phyloP scores from a whole-genome alignment of 2,329 filamentous ascomycete species.

The Sporothrix schenckii region DNA sequence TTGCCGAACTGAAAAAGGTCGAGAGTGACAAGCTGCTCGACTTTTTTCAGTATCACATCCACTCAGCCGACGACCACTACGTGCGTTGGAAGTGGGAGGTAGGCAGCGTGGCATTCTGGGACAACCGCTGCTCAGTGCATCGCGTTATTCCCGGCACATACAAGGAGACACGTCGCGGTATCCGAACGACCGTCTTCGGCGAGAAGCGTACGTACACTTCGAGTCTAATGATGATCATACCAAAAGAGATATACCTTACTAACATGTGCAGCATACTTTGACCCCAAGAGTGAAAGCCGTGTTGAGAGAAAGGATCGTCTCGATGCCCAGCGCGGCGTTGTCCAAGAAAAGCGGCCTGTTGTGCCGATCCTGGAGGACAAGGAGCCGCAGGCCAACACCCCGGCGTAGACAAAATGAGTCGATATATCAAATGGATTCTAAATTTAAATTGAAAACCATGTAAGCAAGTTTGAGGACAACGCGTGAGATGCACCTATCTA shows the following conservation, averaged over 20 bases:
- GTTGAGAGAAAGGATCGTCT: slow-evolving; percentile 8
- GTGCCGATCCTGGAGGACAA: neutral
- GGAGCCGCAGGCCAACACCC: neutral
- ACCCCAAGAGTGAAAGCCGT: slow-evolving; percentile 34
- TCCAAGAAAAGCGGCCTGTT: neutral
- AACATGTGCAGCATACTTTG: slow-evolving; percentile 42
- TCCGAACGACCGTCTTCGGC: slow-evolving; percentile 50
- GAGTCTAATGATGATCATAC: neutral
- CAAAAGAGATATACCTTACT: neutral
- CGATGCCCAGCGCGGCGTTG: neutral
- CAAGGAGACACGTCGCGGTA: slow-evolving; percentile 44
- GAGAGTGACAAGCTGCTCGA: slow-evolving; percentile 53
- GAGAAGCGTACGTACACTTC: slow-evolving; percentile 47
- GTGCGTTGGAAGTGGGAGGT: slow-evolving; percentile 56
- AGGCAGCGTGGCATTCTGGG: slow-evolving; percentile 56
- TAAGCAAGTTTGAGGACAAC: no score
- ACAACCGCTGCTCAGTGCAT: slow-evolving; percentile 50
- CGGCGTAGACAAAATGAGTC: neutral
- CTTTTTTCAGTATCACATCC: slow-evolving; percentile 52
- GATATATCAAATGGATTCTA: no score
- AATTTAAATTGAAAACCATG: neutral
- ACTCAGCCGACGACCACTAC: slow-evolving; percentile 54
- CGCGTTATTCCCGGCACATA: slow-evolving; percentile 50
- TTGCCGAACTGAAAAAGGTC: slow-evolving; percentile 54
- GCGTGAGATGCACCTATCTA: no score